phyloP scores from a whole-genome alignment of 2,329 filamentous ascomycete genomes.

The Ceratocystis eucalypticola region DNA sequence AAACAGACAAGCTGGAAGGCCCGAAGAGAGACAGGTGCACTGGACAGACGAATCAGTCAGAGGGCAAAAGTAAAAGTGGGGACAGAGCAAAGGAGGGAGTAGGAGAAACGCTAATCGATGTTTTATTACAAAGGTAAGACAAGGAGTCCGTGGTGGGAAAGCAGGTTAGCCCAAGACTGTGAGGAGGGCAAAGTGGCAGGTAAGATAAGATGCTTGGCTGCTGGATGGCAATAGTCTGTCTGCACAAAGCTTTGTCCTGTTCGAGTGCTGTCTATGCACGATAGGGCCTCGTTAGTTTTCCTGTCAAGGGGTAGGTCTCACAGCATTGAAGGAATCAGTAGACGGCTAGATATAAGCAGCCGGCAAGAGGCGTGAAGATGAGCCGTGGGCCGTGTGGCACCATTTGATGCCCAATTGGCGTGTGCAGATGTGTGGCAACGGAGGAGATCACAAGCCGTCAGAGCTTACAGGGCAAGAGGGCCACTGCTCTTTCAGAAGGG shows the following conservation, averaged over 20 bases:
- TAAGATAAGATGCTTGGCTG: too few relatives aligned
- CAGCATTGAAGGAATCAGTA: too few relatives aligned
- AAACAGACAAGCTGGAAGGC: not conserved
- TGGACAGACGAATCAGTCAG: too few relatives aligned
- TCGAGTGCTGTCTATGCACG: too few relatives aligned
- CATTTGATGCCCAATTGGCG: conserved; percentile 5
- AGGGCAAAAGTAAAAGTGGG: not conserved
- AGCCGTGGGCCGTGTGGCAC: not conserved
- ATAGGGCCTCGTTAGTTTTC: too few relatives aligned
- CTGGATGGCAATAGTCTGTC: too few relatives aligned
- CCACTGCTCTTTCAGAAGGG: too few relatives aligned
- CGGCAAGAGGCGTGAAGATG: too few relatives aligned
- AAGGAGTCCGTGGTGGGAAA: not conserved
- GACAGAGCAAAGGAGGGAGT: not conserved
- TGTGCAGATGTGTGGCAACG: not conserved
- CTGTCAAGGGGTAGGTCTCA: too few relatives aligned
- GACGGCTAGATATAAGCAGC: not conserved
- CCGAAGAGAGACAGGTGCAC: not conserved
- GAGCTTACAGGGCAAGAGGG: not conserved
- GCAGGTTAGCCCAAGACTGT: too few relatives aligned
- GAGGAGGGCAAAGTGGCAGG: too few relatives aligned
- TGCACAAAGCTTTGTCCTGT: too few relatives aligned
- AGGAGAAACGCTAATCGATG: not conserved
- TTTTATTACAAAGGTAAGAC: not conserved
- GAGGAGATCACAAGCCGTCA: not conserved